Evolutionary conservation across 2,329 filamentous ascomycete genomes (phyloP), one percentile per base, ranked within the genome.

Genomic region (Fusarium vanettenii): DNA sequence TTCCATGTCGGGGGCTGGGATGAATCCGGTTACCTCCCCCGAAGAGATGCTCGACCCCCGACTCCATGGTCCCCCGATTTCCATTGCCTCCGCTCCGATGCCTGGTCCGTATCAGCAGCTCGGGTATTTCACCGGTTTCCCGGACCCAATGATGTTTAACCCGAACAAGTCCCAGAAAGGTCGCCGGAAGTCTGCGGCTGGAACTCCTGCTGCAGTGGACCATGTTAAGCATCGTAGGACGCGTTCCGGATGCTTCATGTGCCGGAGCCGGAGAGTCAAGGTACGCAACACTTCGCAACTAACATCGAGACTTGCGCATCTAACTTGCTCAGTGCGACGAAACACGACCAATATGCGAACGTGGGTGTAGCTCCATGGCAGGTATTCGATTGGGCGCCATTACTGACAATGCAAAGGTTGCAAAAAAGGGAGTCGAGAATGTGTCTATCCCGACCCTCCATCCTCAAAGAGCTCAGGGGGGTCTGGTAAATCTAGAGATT

Each of bases 151-250:
- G 48, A 82, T 86, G 79, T 86, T 88, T 70, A 86, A 85, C 69
- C 79, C 85, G 2, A 81, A 86, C 18, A 89, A 89, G 76, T 74
- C 85, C 13, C 85, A 87, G 60, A 86, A 88, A 76, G 84, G 82
- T 71, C 85, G 89, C 60, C 86, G 88, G 66, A 90, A 89, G 74
- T 89, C 88, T 20, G 77, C 73, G 10, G 70, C 76, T 33, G 79
- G 75, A 1, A 81, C 85, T 3, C 87, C 86, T 4, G 72, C 86
- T 57, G 94, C 79, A 25, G 50, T 75, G 41, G 82, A 97, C 71
- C 92, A 93, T 79, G 93, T 97, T 76, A 98, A 98, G 84, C 96
- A 98, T 82, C 93, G 95, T 71, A 91, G 97, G 76, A 98, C 97
- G 50, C 90, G 97, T 78, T 98, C 95, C 73, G 97, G 97, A 31